phyloP scores from a whole-genome alignment of 768 basidiomycete genomes.

The Boletus sp. region DNA sequence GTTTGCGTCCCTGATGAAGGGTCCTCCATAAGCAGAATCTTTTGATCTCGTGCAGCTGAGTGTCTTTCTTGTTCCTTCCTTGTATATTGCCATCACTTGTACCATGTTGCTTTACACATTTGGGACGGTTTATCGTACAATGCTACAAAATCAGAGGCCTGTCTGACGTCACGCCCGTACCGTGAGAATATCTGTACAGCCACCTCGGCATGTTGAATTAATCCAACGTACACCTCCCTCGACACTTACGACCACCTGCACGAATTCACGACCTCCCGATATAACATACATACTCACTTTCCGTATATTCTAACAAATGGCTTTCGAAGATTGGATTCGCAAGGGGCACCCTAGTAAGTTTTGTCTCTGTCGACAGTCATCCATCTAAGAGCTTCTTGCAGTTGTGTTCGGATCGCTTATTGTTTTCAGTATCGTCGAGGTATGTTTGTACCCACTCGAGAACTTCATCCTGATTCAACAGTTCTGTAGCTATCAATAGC shows the following conservation, averaged over 20 bases:
- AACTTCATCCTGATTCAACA: neutral
- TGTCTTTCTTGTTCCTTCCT: neutral
- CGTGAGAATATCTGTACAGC: slow-evolving; percentile 23
- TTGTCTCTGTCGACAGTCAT: neutral
- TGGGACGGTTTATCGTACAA: slow-evolving; percentile 4
- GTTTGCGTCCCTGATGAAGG: slow-evolving; percentile 53
- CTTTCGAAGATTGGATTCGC: slow-evolving; percentile 40
- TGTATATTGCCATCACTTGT: slow-evolving; percentile 19
- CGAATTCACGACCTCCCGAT: slow-evolving; percentile 27
- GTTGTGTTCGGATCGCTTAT: slow-evolving; percentile 50
- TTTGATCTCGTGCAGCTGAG: slow-evolving; percentile 9
- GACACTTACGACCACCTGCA: slow-evolving; percentile 20
- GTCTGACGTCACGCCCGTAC: slow-evolving; percentile 19
- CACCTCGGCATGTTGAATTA: slow-evolving; percentile 22
- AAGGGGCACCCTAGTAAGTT: slow-evolving; percentile 55
- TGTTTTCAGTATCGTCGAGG: slow-evolving; percentile 66
- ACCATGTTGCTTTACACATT: slow-evolving; percentile 10
- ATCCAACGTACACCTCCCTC: slow-evolving; percentile 1
- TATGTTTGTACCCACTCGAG: slow-evolving; percentile 21
- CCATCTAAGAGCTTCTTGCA: slow-evolving; percentile 33
- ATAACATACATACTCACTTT: slow-evolving; percentile 14
- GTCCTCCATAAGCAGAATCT: slow-evolving; percentile 33
- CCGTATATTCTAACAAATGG: slow-evolving; percentile 28
- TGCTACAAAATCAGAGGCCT: neutral
- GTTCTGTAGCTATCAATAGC: slow-evolving; percentile 57